Evolutionary conservation across 345 rosid genomes (phyloP).

Genomic region (Orychophragmus violaceus): DNA sequence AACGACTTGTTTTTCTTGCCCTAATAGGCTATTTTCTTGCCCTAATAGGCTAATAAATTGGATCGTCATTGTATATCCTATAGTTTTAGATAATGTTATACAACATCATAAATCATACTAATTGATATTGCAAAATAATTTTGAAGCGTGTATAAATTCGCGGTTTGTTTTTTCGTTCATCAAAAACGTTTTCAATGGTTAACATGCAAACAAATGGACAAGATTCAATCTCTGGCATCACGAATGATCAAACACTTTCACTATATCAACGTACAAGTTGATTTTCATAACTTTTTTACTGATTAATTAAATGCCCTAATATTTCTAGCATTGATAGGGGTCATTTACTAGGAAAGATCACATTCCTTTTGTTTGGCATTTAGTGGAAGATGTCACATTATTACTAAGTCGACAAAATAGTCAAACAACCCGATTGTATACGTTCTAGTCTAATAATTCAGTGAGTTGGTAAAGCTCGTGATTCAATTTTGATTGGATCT

Average conservation of each 20-base stretch:
- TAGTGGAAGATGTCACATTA: neutral
- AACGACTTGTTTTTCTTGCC: neutral
- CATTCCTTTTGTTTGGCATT: neutral
- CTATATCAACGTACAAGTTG: neutral
- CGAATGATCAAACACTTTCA: neutral
- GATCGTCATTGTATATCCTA: neutral
- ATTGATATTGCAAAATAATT: neutral
- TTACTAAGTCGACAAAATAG: neutral
- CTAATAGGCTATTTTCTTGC: neutral
- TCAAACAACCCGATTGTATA: too few relatives aligned
- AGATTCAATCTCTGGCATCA: neutral
- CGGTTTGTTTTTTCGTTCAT: neutral
- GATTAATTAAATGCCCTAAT: neutral
- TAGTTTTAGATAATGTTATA: neutral
- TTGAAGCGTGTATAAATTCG: neutral
- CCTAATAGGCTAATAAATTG: neutral
- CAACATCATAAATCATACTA: neutral
- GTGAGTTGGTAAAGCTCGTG: too few relatives aligned
- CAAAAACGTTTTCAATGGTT: neutral
- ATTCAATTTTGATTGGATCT: too few relatives aligned
- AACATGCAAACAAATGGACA: constrained; percentile 5
- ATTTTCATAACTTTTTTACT: neutral
- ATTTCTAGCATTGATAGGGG: neutral
- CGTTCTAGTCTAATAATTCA: too few relatives aligned
- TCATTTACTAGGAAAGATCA: neutral